Evolutionary conservation across 352 stramenopile genomes (phyloP).

Genomic region (Achlya hypogyna): DNA sequence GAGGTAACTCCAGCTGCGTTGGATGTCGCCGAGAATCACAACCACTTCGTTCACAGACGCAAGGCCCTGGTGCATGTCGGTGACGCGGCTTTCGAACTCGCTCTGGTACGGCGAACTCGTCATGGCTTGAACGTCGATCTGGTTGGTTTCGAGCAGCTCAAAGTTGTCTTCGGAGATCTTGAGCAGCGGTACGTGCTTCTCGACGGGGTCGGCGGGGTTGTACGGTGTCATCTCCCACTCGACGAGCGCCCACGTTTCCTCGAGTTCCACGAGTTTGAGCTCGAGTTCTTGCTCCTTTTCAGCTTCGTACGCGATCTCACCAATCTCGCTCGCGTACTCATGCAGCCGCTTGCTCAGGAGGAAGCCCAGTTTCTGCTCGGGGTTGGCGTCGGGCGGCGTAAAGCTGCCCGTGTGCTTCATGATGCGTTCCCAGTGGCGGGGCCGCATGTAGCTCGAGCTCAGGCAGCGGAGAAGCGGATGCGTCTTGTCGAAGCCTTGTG

Average conservation of each 20-base stretch:
- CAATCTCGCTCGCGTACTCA: constrained; percentile 91
- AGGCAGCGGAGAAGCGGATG: constrained; percentile 71
- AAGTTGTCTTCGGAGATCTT: constrained; percentile 95
- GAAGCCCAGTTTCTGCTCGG: constrained; percentile 81
- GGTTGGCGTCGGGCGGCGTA: constrained; percentile 88
- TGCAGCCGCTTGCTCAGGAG: constrained; percentile 91
- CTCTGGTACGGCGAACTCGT: constrained; percentile 90
- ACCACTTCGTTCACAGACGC: constrained; percentile 90
- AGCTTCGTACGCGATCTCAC: constrained; percentile 94
- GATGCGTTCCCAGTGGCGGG: constrained; percentile 91
- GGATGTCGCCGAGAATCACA: constrained; percentile 90
- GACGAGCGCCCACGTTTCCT: constrained; percentile 87
- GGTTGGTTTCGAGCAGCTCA: constrained; percentile 93
- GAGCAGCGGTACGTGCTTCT: constrained; percentile 82
- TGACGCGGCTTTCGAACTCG: constrained; percentile 91
- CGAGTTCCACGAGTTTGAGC: constrained; percentile 82
- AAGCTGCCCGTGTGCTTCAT: constrained; percentile 86
- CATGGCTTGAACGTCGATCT: constrained; percentile 96
- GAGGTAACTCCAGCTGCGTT: constrained; percentile 93
- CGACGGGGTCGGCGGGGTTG: constrained; percentile 63
- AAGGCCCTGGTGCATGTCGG: constrained; percentile 78
- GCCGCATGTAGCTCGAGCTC: constrained; percentile 84
- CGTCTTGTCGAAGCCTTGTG: constrained; percentile 78
- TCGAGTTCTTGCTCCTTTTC: constrained; percentile 96
- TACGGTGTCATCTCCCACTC: constrained; percentile 92